phyloP scores from a whole-genome alignment of 2,329 filamentous ascomycete species.

The Epichloe sylvatica region DNA sequence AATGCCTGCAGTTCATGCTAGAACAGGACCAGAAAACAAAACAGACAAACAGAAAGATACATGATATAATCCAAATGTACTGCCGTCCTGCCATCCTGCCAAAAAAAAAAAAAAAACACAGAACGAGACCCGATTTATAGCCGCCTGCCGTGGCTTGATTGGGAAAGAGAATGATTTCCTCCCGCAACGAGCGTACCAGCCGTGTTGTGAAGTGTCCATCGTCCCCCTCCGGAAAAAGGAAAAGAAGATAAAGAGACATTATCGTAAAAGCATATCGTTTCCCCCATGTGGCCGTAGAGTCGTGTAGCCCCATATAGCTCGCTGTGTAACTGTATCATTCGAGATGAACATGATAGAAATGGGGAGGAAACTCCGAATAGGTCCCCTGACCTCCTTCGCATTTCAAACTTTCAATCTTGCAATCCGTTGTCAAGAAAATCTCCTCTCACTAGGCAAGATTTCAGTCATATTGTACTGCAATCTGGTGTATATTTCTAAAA shows the following conservation, averaged over 20 bases:
- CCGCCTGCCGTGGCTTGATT: not conserved
- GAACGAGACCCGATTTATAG: not conserved
- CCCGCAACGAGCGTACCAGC: constrained; percentile 4
- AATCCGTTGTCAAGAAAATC: not conserved
- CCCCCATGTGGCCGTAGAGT: not conserved
- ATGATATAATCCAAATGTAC: not conserved
- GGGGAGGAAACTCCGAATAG: not conserved
- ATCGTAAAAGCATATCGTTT: constrained; percentile 6
- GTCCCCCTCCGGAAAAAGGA: not conserved
- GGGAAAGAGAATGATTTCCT: not conserved
- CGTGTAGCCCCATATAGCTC: not conserved
- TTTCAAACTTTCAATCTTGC: not conserved
- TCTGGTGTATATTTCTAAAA: constrained; percentile 3
- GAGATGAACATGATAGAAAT: not conserved
- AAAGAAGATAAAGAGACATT: constrained; percentile 1
- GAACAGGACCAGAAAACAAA: not conserved
- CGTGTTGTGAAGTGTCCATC: not conserved
- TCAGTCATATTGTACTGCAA: not conserved
- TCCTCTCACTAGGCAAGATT: not conserved
- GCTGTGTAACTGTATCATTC: not conserved
- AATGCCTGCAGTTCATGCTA: not conserved
- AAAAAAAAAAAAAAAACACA: not conserved
- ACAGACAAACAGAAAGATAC: not conserved
- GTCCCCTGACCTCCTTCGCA: not conserved
- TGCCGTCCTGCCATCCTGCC: not conserved